Base-by-base conservation (phyloP, 352 stramenopile genomes). In the Peronosclerospora sorghi region DNA sequence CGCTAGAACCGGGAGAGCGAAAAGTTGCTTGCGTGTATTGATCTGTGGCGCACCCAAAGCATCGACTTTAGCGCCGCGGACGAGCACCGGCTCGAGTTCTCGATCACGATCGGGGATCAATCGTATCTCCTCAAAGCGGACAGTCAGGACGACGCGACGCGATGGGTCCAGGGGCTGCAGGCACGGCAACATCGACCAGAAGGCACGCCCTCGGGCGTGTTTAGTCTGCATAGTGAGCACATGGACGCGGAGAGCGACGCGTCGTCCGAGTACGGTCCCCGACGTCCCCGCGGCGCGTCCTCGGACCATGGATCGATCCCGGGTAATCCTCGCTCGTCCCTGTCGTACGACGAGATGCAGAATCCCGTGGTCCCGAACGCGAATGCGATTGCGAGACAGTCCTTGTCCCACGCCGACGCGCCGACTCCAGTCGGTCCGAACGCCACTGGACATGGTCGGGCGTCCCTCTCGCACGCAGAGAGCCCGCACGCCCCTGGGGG, bases 21-120 rank as follows among this genome's bases (percentile, higher is more conserved):
- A 45, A 93, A 90, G 58, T 48, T 93, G 30, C 49, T 93, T 44
- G 80, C 80, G 35, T 93, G 80, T 60, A 93, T 93, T 54, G 80
- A 93, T 46, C 50, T 93, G 43, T 92, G 79, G 79, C 75, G 76
- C 26, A 92, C 75, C 32, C 74, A 88, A 41, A 69, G 68, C 49
- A 92, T 92, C 52, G 73, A 82, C 28, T 62, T 86, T 45, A 71
- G 71, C 42, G 14, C 66, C 5, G 47, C 52, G 20, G 76, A 92
- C 58, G 42, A 44, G 1, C 54, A 77, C 32, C 66, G 68, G 27
- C 64, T 80, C 43, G 79, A 92, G 55, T 92, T 92, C 52, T 86
- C 68, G 24, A 86, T 92, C 61, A 62, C 72, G 35, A 89, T 92
- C 35, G 79, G 76, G 47, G 79, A 92, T 26, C 79, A 92, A 56